phyloP scores from a whole-genome alignment of 768 basidiomycete species.

The Phanerodontia chrysosporium region DNA sequence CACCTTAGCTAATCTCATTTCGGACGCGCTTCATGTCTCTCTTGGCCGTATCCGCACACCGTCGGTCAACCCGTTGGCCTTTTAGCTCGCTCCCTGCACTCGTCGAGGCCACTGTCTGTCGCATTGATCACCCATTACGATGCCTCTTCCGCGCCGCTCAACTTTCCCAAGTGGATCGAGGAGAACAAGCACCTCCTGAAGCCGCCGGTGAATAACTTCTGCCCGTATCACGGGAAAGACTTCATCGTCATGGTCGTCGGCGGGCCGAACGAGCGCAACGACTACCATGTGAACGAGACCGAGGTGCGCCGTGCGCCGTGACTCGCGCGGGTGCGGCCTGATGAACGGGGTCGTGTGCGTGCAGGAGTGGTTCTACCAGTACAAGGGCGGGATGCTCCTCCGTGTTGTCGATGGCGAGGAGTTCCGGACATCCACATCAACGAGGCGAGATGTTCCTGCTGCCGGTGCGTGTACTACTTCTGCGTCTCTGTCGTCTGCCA shows the following conservation, averaged over 20 bases:
- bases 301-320: conserved; percentile 44
- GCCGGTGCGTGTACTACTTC: conserved; percentile 49
- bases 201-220: conserved; percentile 93
- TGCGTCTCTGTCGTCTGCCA: too few species aligned
- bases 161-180: conserved; percentile 84
- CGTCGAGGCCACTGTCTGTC: too few species aligned
- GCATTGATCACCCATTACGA: too few species aligned
- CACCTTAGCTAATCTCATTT: too few species aligned
- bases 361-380: conserved; percentile 97
- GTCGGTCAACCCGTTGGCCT: too few species aligned
- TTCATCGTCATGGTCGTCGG: conserved; percentile 96
- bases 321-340: not conserved
- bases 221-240: conserved; percentile 76
- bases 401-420: conserved; percentile 76
- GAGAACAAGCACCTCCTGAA: conserved; percentile 77
- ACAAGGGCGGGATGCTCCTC: conserved; percentile 90
- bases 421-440: conserved; percentile 86
- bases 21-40: too few species aligned
- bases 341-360: not conserved
- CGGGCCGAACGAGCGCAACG: conserved; percentile 90
- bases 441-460: conserved; percentile 95
- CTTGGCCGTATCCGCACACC: too few species aligned
- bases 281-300: conserved; percentile 95
- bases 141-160: conserved; percentile 81
- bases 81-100: too few species aligned